Percentiles rank a stretch among this genome's conserved stretches.
phyloP scores from a whole-genome alignment of 495 filamentous ascomycete genomes.

The Penicillium lividum region DNA sequence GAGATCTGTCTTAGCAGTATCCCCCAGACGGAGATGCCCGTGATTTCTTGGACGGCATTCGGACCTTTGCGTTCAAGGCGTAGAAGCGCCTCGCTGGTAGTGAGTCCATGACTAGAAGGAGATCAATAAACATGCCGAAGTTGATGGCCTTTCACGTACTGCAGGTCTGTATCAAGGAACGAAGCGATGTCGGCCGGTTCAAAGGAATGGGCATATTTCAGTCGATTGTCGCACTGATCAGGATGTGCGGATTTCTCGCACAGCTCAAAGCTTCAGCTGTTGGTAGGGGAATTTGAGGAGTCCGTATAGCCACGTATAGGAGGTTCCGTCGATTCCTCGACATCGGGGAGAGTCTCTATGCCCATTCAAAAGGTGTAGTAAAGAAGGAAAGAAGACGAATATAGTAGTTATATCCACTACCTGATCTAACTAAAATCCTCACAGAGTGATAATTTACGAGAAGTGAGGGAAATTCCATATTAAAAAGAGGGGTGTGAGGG shows the following conservation, averaged over 20 bases:
- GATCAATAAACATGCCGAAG: neutral
- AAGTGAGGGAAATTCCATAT: too few species aligned
- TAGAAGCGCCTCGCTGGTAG: constrained; percentile 50
- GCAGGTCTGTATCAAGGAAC: constrained; percentile 31
- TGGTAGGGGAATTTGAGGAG: constrained; percentile 21
- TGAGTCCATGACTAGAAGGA: constrained; percentile 50
- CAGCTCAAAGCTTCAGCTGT: constrained; percentile 21
- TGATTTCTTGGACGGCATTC: constrained; percentile 60
- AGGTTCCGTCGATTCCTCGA: constrained; percentile 49
- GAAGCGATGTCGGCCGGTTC: constrained; percentile 27
- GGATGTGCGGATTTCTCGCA: constrained; percentile 13
- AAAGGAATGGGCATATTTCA: constrained; percentile 31
- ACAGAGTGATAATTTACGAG: neutral
- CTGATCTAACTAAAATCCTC: constrained; percentile 7
- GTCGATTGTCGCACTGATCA: neutral
- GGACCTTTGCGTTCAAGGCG: constrained; percentile 57
- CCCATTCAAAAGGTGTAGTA: constrained; percentile 41
- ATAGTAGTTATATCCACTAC: constrained; percentile 1
- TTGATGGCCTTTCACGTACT: constrained; percentile 19
- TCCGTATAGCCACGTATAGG: constrained; percentile 44
- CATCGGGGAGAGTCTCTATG: constrained; percentile 41
- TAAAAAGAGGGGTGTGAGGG: constrained; percentile 21
- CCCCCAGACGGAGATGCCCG: constrained; percentile 54
- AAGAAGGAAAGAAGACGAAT: constrained; percentile 1
- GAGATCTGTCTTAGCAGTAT: constrained; percentile 63